Evolutionary conservation across 306 rosid genomes (phyloP).

Genomic region (Sesbania bispinosa): DNA sequence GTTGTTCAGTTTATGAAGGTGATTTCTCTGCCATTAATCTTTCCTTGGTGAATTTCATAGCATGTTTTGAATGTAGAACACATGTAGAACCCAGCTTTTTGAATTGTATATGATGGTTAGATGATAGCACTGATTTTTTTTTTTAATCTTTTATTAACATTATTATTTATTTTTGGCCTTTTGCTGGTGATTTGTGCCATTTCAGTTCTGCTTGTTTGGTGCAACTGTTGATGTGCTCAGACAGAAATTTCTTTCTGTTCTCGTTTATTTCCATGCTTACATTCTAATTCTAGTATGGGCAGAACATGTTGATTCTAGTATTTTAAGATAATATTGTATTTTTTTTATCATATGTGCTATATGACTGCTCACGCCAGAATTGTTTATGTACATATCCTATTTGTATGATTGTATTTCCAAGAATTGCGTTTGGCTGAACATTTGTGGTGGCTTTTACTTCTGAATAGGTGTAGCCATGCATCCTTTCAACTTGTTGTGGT

Average conservation of each 20-base stretch:
- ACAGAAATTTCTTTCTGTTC: not conserved
- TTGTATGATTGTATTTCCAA: not conserved
- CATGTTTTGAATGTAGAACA: not conserved
- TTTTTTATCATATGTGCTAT: not conserved
- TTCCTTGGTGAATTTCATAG: not conserved
- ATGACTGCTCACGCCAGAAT: not conserved
- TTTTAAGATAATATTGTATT: no score
- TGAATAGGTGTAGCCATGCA: no score
- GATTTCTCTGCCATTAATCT: not conserved
- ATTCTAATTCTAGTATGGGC: not conserved
- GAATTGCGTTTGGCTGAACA: not conserved
- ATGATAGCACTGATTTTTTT: not conserved
- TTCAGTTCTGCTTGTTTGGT: not conserved
- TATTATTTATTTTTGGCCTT: not conserved
- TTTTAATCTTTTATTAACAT: not conserved
- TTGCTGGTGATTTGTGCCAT: not conserved
- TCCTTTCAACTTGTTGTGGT: not conserved
- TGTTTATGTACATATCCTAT: not conserved
- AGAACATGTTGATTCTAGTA: no score
- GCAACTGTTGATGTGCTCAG: not conserved
- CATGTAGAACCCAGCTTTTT: not conserved
- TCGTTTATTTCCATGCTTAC: not conserved
- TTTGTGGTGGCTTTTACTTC: not conserved
- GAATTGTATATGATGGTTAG: slow-evolving; percentile 8
- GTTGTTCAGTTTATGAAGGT: not conserved